Conservation (phyloP, 2,329 filamentous ascomycete genomes). For the Cladosporium cucumerinum region DNA sequence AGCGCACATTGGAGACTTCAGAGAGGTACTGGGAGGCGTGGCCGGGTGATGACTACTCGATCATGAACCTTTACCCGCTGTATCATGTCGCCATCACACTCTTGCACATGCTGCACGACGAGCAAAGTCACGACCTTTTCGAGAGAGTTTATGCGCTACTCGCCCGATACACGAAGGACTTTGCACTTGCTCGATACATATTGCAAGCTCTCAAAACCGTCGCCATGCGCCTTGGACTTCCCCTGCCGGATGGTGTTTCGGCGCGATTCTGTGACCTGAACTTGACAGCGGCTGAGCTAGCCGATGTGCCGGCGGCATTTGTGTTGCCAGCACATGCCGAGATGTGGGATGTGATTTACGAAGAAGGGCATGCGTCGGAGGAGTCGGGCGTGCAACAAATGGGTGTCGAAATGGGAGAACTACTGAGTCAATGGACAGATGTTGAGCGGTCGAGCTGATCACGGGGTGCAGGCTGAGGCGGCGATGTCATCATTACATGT, state of each 20-base stretch:
- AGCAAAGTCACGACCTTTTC: slow-evolving; percentile 13
- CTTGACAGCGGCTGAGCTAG: background rate
- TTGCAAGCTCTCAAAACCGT: slow-evolving; percentile 9
- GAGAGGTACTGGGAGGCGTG: slow-evolving; percentile 13
- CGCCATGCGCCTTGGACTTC: slow-evolving; percentile 6
- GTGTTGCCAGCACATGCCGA: slow-evolving; percentile 37
- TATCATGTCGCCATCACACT: slow-evolving; percentile 14
- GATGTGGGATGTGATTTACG: slow-evolving; percentile 15
- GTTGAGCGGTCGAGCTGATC: background rate
- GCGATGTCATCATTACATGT: background rate
- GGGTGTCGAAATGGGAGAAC: slow-evolving; percentile 12
- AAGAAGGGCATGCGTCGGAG: background rate
- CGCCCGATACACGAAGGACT: slow-evolving; percentile 5
- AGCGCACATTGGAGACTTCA: slow-evolving; percentile 12
- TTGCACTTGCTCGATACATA: slow-evolving; percentile 9
- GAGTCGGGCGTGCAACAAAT: background rate
- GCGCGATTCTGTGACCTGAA: slow-evolving; percentile 4
- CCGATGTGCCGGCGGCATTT: slow-evolving; percentile 38
- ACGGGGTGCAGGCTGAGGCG: background rate
- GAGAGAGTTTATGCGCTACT: slow-evolving; percentile 10
- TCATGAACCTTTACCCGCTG: slow-evolving; percentile 16
- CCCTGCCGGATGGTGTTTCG: background rate
- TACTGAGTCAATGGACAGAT: slow-evolving; percentile 13
- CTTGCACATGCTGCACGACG: slow-evolving; percentile 14
- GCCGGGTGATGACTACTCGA: slow-evolving; percentile 13